Conservation (phyloP, 2,329 filamentous ascomycete genomes). For the Fusarium sp. region DNA sequence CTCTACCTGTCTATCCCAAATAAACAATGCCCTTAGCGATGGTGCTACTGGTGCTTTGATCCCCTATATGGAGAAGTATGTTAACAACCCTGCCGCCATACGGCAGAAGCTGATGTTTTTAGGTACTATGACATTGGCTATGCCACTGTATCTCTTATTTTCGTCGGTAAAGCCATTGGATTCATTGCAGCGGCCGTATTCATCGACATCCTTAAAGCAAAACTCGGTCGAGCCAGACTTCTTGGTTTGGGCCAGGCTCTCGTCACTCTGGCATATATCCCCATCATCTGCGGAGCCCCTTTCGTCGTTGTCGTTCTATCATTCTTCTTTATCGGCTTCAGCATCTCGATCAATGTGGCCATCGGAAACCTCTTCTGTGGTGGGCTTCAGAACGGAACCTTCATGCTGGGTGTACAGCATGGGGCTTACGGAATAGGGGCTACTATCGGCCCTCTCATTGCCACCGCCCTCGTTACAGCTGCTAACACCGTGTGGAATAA, state of each 20-base stretch:
- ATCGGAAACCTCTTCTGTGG: constrained; percentile 71
- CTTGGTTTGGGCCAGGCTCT: constrained; percentile 69
- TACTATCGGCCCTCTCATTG: constrained; percentile 76
- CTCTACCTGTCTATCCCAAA: constrained; percentile 72
- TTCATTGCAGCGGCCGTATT: constrained; percentile 80
- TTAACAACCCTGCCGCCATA: background rate
- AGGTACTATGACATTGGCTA: constrained; percentile 80
- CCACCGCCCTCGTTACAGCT: constrained; percentile 76
- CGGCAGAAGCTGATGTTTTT: background rate
- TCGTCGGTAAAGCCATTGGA: constrained; percentile 80
- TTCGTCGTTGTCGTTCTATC: constrained; percentile 74
- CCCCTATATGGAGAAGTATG: constrained; percentile 78
- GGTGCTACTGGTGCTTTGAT: constrained; percentile 81
- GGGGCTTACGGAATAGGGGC: constrained; percentile 76
- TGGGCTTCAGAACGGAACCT: constrained; percentile 64
- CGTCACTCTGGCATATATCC: constrained; percentile 71
- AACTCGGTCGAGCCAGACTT: constrained; percentile 73
- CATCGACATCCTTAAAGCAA: constrained; percentile 71
- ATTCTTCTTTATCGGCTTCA: constrained; percentile 76
- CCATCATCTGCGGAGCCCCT: constrained; percentile 75
- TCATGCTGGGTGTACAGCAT: constrained; percentile 71
- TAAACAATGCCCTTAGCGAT: constrained; percentile 80
- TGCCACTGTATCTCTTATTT: constrained; percentile 82
- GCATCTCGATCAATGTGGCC: constrained; percentile 66
- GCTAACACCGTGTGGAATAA: constrained; percentile 72